Percentiles rank a stretch among this genome's conserved stretches.
These are phyloP conservation scores for Aegle marmelos DNA, from an alignment of 345 rosid genomes.

Conservation along the genomic window DNA sequence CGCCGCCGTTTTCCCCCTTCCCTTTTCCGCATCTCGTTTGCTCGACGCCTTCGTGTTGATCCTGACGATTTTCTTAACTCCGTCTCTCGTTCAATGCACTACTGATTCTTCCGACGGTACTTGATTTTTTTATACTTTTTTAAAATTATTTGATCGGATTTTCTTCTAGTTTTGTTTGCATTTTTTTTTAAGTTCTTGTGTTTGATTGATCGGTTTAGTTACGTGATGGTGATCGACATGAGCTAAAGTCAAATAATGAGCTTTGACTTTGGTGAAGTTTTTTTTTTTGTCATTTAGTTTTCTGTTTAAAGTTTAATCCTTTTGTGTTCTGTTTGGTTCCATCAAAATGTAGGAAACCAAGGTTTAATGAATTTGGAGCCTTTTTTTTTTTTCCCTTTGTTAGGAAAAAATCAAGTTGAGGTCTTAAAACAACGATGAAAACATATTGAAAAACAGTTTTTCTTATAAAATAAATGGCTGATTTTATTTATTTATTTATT, in stretches of 20 bases:
- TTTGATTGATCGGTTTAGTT: conserved; percentile 7
- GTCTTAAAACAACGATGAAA: not conserved
- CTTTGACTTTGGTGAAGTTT: not conserved
- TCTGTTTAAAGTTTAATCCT: conserved; percentile 22
- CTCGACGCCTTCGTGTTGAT: conserved; percentile 15
- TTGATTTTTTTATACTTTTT: not conserved
- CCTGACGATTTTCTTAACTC: conserved; percentile 21
- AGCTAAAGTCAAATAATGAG: not conserved
- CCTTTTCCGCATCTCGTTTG: conserved; percentile 16
- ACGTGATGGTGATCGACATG: not conserved
- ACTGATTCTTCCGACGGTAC: conserved; percentile 57
- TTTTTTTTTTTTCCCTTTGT: not conserved
- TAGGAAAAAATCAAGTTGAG: not conserved
- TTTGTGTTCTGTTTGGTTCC: conserved; percentile 22
- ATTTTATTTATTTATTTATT: conserved; percentile 1
- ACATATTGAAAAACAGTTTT: not conserved
- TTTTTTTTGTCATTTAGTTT: not conserved
- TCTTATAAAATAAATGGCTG: conserved; percentile 12
- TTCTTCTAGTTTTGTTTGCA: not conserved
- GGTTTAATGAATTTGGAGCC: not conserved
- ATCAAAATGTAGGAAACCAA: conserved; percentile 23
- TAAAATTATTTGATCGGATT: not conserved
- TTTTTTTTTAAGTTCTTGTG: not conserved
- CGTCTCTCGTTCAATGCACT: conserved; percentile 33
- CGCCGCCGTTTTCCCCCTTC: conserved; percentile 16